Conservation (phyloP, 257 asterid genomes). For the Cruciata laevipes region DNA sequence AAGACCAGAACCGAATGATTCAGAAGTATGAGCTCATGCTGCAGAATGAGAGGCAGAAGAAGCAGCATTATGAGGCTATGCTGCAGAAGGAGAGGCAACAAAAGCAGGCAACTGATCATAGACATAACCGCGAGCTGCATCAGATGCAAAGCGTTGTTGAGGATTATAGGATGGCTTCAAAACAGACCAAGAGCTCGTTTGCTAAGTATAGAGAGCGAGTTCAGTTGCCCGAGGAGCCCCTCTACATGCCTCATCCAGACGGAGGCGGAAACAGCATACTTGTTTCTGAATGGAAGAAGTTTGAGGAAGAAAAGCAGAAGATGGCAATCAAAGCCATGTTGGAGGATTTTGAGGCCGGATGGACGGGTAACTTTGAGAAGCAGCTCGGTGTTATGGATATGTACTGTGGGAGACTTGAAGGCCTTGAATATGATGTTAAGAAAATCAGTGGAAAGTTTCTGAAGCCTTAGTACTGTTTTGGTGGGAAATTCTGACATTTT, state of each 20-base stretch:
- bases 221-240: constrained; percentile 11
- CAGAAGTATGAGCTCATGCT: neutral
- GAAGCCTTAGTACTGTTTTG: too few species aligned
- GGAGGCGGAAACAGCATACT: constrained; percentile 12
- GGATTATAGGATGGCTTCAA: constrained; percentile 7
- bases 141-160: neutral
- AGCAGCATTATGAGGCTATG: neutral
- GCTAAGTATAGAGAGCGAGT: neutral
- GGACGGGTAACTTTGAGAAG: neutral
- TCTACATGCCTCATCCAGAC: constrained; percentile 11
- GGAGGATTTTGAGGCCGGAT: neutral
- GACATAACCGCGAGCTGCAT: constrained; percentile 2
- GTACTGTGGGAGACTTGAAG: neutral
- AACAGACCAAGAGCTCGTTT: neutral
- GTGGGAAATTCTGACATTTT: too few species aligned
- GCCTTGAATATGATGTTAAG: neutral
- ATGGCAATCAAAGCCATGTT: neutral
- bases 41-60: neutral
- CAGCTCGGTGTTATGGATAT: neutral
- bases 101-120: neutral
- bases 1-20: neutral
- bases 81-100: neutral
- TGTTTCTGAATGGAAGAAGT: neutral
- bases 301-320: neutral
- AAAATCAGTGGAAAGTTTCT: neutral